Percentiles rank a stretch among this genome's conserved stretches.
Conservation (phyloP, 1,284 basidiomycete species). For the Hemileia vastatrix region DNA sequence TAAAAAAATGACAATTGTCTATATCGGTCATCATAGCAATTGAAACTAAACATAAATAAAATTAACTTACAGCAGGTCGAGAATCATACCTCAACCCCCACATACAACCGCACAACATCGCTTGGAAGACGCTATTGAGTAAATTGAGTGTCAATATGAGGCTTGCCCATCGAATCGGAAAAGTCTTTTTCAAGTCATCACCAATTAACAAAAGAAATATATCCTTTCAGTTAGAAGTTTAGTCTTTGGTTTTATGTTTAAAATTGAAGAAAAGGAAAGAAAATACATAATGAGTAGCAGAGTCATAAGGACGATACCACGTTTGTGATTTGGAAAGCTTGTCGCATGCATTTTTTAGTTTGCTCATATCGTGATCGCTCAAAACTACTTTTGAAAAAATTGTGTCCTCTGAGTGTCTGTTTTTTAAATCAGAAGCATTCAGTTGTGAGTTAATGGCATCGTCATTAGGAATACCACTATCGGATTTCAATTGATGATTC, state of each 20-base stretch:
- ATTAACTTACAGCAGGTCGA: slow-evolving; percentile 12
- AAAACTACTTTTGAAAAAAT: slow-evolving; percentile 5
- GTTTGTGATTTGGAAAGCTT: slow-evolving; percentile 15
- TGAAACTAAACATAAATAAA: background rate
- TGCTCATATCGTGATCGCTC: background rate
- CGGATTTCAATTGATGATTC: too few relatives aligned
- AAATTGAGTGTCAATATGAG: slow-evolving; percentile 10
- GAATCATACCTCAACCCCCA: slow-evolving; percentile 19
- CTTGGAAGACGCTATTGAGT: slow-evolving; percentile 23
- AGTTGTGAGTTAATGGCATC: too few relatives aligned
- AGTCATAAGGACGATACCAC: slow-evolving; percentile 21
- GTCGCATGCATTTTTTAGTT: background rate
- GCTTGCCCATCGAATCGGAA: slow-evolving; percentile 8
- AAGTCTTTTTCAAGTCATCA: slow-evolving; percentile 7
- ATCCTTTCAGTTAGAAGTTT: background rate
- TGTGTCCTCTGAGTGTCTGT: too few relatives aligned
- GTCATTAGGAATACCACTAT: too few relatives aligned
- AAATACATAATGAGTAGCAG: slow-evolving; percentile 18
- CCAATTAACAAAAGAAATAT: background rate
- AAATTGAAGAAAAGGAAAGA: background rate
- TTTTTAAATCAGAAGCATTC: too few relatives aligned
- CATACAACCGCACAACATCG: slow-evolving; percentile 21
- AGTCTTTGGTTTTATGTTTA: background rate
- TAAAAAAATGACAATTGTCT: background rate
- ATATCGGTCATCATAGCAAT: background rate